Evolutionary conservation across 495 filamentous ascomycete species (phyloP).

Genomic region (Penicillium arizonense): DNA sequence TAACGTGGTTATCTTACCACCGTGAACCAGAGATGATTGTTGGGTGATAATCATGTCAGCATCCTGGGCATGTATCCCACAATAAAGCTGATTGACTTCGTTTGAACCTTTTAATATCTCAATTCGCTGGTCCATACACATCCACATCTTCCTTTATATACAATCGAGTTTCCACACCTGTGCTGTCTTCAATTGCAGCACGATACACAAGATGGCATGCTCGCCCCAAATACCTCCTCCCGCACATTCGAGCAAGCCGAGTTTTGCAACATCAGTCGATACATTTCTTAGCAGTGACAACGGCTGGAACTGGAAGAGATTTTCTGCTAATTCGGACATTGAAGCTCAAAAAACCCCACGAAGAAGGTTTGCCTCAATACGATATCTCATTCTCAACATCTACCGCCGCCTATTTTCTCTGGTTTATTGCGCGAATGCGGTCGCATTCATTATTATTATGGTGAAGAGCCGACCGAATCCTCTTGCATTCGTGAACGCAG

Average conservation of each 20-base stretch:
- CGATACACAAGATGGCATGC: not conserved
- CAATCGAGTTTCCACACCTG: too few relatives aligned
- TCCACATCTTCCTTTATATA: too few relatives aligned
- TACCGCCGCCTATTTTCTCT: slow-evolving; percentile 55
- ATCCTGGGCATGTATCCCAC: too few relatives aligned
- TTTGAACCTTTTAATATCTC: too few relatives aligned
- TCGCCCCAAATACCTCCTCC: not conserved
- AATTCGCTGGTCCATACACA: too few relatives aligned
- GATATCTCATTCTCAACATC: slow-evolving; percentile 41
- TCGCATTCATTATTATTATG: slow-evolving; percentile 46
- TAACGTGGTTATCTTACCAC: too few relatives aligned
- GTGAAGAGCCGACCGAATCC: slow-evolving; percentile 33
- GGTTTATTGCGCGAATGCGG: slow-evolving; percentile 49
- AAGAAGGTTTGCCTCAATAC: slow-evolving; percentile 19
- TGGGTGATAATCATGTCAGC: too few relatives aligned
- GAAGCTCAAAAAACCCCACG: not conserved
- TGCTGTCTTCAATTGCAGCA: too few relatives aligned
- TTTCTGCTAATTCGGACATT: not conserved
- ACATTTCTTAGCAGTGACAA: not conserved
- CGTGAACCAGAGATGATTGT: too few relatives aligned
- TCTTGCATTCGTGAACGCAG: slow-evolving; percentile 46
- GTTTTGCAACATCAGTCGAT: slow-evolving; percentile 4
- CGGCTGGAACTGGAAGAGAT: slow-evolving; percentile 3
- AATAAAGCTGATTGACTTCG: too few relatives aligned
- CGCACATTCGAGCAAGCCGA: slow-evolving; percentile 5